Evolutionary conservation across 2,329 filamentous ascomycete species (phyloP).

Genomic region (Talaromyces sp.): DNA sequence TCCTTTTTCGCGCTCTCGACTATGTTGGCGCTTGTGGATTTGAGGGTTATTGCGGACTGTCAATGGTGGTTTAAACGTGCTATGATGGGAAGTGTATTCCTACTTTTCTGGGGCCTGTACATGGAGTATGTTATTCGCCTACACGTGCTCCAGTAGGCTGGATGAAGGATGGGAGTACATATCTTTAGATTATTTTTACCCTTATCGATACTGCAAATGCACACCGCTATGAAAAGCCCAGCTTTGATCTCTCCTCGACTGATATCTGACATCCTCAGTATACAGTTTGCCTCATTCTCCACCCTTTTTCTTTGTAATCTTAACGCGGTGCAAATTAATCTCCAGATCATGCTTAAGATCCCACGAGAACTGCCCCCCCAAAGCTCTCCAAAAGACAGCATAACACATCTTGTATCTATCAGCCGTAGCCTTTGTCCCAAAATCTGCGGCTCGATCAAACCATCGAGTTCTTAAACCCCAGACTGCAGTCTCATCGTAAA

Average conservation of each 20-base stretch:
- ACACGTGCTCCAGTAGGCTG: background rate
- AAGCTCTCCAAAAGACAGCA: too few relatives aligned
- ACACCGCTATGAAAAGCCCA: background rate
- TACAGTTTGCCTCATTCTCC: background rate
- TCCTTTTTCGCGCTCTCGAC: conserved; percentile 4
- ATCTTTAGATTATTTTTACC: background rate
- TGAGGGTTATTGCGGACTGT: conserved; percentile 13
- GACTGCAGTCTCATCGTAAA: too few relatives aligned
- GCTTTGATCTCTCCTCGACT: background rate
- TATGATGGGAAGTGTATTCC: background rate
- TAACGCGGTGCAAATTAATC: background rate
- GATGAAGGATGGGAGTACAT: background rate
- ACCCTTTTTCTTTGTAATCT: background rate
- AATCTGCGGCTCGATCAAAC: too few relatives aligned
- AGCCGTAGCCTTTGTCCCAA: too few relatives aligned
- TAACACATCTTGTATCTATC: too few relatives aligned
- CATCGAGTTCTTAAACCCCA: too few relatives aligned
- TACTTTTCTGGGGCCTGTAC: conserved; percentile 5
- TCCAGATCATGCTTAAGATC: background rate
- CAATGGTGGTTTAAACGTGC: conserved; percentile 10
- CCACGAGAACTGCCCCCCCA: too few relatives aligned
- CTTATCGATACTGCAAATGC: background rate
- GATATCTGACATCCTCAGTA: background rate
- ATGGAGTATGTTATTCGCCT: conserved; percentile 14
- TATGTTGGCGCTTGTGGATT: conserved; percentile 12